Base-by-base conservation (phyloP, 805 yeast genomes). In the Zygotorulaspora chibaensis region DNA sequence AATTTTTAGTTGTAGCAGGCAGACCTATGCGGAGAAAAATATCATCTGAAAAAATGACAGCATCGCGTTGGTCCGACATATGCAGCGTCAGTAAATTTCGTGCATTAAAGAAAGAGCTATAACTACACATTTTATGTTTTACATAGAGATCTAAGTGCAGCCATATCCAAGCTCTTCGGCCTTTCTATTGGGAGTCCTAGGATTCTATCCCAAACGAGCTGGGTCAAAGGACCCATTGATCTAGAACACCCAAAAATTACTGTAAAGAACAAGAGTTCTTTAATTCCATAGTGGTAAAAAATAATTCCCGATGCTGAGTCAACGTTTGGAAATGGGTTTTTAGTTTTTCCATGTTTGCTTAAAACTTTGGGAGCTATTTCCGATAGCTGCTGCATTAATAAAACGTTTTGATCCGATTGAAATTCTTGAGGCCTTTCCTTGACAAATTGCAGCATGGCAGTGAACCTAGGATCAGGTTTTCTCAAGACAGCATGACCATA, bases 401-500 rank as follows among this genome's bases (percentile, higher is more conserved):
- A 71, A 73, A 83, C 83, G 59, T 81, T 72, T 42, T 75, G 77
- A 65, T 84, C 84, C 59, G 77, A 71, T 43, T 79, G 74, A 71
- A 83, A 80, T 65, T 79, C 75, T 58, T 74, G 62, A 7, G 72
- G 67, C 42, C 76, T 70, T 38, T 66, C 61, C 58, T 74, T 70
- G 43, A 83, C 89, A 66, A 83, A 84, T 59, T 77, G 77, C 61
- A 83, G 73, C 73, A 81, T 82, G 47, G 90, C 91, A 46, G 77
- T 73, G 71, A 80, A 85, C 59, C 93, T 76, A 50, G 93, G 93
- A 67, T 85, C 93, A 41, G 91, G 81, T 74, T 79, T 80, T 70
- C 95, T 76, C 66, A 85, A 74, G 42, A 85, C 93, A 45, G 93
- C 93, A 67, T 85, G 95, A 39, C 95, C 95, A 71, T 86, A 86